Evolutionary conservation across 805 yeast species (phyloP).

Genomic region (Zygosaccharomyces siamensis): DNA sequence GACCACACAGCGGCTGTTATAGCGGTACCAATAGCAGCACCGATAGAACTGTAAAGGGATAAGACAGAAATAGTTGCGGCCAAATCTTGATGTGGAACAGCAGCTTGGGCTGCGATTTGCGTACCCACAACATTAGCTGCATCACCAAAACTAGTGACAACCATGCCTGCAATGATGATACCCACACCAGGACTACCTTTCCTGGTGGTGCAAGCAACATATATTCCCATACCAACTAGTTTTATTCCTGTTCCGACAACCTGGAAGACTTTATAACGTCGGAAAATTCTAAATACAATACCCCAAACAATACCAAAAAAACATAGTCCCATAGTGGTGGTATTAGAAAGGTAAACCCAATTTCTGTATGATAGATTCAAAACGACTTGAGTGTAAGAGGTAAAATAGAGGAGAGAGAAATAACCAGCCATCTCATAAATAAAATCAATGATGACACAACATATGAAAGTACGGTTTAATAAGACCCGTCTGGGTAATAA

Average conservation of each 20-base stretch:
- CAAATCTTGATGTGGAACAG: slow-evolving; percentile 41
- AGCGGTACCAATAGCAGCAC: slow-evolving; percentile 40
- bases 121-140: slow-evolving; percentile 38
- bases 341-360: slow-evolving; percentile 39
- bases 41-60: slow-evolving; percentile 35
- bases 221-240: slow-evolving; percentile 34
- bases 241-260: slow-evolving; percentile 34
- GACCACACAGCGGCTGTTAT: slow-evolving; percentile 39
- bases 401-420: slow-evolving; percentile 31
- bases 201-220: slow-evolving; percentile 16
- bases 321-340: slow-evolving; percentile 37
- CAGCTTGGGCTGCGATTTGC: slow-evolving; percentile 38
- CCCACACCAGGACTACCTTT: slow-evolving; percentile 22
- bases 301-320: slow-evolving; percentile 39
- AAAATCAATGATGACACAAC: slow-evolving; percentile 35
- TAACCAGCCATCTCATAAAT: slow-evolving; percentile 33
- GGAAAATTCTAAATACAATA: slow-evolving; percentile 33
- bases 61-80: slow-evolving; percentile 39
- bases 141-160: slow-evolving; percentile 39
- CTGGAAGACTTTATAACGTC: slow-evolving; percentile 38
- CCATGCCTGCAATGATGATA: slow-evolving; percentile 32
- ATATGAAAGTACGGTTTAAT: slow-evolving; percentile 37
- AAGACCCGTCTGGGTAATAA: slow-evolving; percentile 37
- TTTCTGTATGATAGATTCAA: slow-evolving; percentile 31
- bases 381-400: slow-evolving; percentile 36